These are phyloP conservation scores for Diaporthe nobilis DNA, from an alignment of 2,329 filamentous ascomycete species.

Conservation along the genomic window DNA sequence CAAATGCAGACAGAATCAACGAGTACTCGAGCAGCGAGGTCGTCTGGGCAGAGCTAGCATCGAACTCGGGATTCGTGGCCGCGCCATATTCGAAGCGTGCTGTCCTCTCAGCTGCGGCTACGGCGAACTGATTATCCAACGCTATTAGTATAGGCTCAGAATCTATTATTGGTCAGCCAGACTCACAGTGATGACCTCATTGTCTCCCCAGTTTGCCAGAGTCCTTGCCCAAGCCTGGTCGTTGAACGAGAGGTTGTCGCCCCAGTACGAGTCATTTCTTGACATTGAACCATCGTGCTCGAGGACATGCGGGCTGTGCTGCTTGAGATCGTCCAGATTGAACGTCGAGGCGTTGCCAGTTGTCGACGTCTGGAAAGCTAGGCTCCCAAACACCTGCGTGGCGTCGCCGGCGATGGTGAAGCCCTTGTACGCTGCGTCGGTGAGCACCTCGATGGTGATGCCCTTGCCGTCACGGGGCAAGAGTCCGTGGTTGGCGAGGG, in stretches of 20 bases:
- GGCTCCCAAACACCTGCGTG: neutral
- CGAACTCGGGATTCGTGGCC: slow-evolving; percentile 33
- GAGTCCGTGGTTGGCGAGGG: slow-evolving; percentile 31
- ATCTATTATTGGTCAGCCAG: fast-evolving
- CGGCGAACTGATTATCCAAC: neutral
- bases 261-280: slow-evolving; percentile 35
- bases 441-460: slow-evolving; percentile 9
- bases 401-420: slow-evolving; percentile 5
- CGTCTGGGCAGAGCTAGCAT: slow-evolving; percentile 3
- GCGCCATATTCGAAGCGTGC: slow-evolving; percentile 24
- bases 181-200: slow-evolving; percentile 32
- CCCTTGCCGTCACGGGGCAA: slow-evolving; percentile 34
- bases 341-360: slow-evolving; percentile 33
- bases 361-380: slow-evolving; percentile 22
- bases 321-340: slow-evolving; percentile 33
- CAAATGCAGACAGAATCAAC: slow-evolving; percentile 34
- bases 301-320: slow-evolving; percentile 25
- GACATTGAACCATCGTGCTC: slow-evolving; percentile 35
- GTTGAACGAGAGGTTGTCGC: slow-evolving; percentile 31
- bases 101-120: slow-evolving; percentile 19
- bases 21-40: slow-evolving; percentile 29
- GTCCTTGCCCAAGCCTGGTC: slow-evolving; percentile 33
- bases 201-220: slow-evolving; percentile 24
- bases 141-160: neutral
- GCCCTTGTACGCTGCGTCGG: slow-evolving; percentile 2